Conservation (phyloP, 2,329 filamentous ascomycete species). For the Orbilia brochopaga region DNA sequence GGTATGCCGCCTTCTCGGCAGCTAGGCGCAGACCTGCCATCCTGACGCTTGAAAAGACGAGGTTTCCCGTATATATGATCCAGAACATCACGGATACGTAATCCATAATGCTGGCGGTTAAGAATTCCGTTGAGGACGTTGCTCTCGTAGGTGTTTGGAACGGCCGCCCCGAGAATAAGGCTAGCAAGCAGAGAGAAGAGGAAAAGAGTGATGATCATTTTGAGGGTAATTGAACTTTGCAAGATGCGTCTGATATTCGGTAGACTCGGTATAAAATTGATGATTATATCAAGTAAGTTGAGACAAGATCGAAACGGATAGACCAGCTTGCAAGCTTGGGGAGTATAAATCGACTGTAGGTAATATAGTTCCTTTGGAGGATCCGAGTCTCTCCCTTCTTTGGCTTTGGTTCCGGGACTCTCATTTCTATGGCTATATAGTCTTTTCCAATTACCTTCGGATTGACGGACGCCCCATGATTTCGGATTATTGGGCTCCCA, state of each 20-base stretch:
- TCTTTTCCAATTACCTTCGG: no score
- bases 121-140: background rate
- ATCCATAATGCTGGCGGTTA: conserved; percentile 21
- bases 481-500: no score
- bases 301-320: no score
- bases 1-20: conserved; percentile 10
- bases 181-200: conserved; percentile 1
- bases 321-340: no score
- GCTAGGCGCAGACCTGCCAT: background rate
- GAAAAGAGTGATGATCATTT: background rate
- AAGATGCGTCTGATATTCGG: background rate
- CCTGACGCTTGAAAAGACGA: conserved; percentile 10
- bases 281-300: background rate
- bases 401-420: no score
- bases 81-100: conserved; percentile 20
- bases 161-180: background rate
- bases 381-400: no score
- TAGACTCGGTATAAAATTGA: background rate
- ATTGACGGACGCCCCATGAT: no score
- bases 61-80: conserved; percentile 33
- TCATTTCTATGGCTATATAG: no score
- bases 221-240: background rate
- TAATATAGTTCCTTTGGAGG: no score
- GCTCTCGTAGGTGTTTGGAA: background rate
- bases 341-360: no score